Evolutionary conservation across 805 yeast species (phyloP).

Genomic region (Candida sanyiensis): DNA sequence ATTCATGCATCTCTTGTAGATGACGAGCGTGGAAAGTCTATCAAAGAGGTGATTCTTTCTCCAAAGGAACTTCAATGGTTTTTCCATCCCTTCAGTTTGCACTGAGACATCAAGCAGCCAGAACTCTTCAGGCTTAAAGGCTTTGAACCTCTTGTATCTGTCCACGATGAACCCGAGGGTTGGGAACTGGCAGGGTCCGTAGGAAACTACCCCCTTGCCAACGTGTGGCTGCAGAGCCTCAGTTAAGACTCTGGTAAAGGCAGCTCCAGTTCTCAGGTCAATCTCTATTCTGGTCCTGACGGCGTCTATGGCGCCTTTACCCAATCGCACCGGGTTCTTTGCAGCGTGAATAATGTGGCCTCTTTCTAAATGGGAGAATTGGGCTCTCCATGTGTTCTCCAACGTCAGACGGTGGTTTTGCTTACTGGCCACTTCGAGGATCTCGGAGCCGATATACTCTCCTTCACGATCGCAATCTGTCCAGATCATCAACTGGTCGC

Average conservation of each 20-base stretch:
- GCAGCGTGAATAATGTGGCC: conserved; percentile 75
- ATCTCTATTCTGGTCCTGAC: conserved; percentile 82
- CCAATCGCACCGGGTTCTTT: conserved; percentile 53
- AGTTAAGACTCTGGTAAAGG: conserved; percentile 80
- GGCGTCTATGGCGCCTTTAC: conserved; percentile 70
- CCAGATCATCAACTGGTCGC: conserved; percentile 81
- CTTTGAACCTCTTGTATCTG: conserved; percentile 67
- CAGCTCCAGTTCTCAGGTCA: conserved; percentile 83
- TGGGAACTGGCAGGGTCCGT: conserved; percentile 95
- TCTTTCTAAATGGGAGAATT: conserved; percentile 81
- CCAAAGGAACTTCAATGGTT: conserved; percentile 57
- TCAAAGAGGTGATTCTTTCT: conserved; percentile 68
- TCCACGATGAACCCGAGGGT: conserved; percentile 96
- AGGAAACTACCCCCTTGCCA: conserved; percentile 39
- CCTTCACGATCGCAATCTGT: conserved; percentile 99
- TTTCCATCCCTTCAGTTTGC: conserved; percentile 26
- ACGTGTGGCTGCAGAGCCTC: conserved; percentile 30
- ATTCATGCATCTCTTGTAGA: conserved; percentile 65
- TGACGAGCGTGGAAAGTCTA: conserved; percentile 50
- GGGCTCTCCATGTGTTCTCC: conserved; percentile 61
- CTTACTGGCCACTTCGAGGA: conserved; percentile 60
- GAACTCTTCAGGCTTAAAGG: conserved; percentile 70
- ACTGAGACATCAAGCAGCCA: conserved; percentile 65
- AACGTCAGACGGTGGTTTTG: conserved; percentile 39
- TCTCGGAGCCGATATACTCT: conserved; percentile 84